Evolutionary conservation across 495 filamentous ascomycete genomes (phyloP), one percentile per base, ranked within the genome.

Genomic region (Chaetomidium leptoderma): DNA sequence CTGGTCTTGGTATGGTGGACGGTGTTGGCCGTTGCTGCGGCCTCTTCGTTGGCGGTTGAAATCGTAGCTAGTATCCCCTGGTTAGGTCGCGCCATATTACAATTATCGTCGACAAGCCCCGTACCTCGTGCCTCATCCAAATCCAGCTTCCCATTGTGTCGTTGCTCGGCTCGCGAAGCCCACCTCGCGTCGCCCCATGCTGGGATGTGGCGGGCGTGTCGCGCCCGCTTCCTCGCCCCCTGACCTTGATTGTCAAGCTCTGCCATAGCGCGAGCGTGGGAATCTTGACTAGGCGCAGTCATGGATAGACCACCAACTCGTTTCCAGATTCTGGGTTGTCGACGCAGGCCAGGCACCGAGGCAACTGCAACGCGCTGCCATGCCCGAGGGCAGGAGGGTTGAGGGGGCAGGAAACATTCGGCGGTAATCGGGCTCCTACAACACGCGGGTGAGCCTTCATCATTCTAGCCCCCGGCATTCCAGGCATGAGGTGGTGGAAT

Each of bases 291-390:
- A 13, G 30, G 17, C 19, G 16, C 43, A 11, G 39, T 6, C 4
- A 39, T 19, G n/a, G n/a, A n/a, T 14, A 61, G 37, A 2, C 68
- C 66, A 35, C 55, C 61, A 9, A 71, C 66, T 17, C 70, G 58
- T 45, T 72, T 72, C 70, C 70, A 71, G 39, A 72, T 69, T 44
- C 59, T 64, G 27, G 53, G 59, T 27, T 59, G 64, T 16, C 63
- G 62, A 6, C 39, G 30, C 0, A 32, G 50, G 24, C 50, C 40
- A n/a, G 53, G 29, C 36, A 42, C 58, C 23, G 66, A 53, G 49
- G 58, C 54, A 24, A 72, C 64, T 7, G 57, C 44, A 23, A 72
- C 61, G 59, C 70, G 68, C 33, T 71, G 43, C 70, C 70, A 72
- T 40, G 70, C 43, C 43, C 61, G 51, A 3, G 68, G 59, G 33